phyloP scores from a whole-genome alignment of 441 rosid species.

The Adansonia madagascariensis region DNA sequence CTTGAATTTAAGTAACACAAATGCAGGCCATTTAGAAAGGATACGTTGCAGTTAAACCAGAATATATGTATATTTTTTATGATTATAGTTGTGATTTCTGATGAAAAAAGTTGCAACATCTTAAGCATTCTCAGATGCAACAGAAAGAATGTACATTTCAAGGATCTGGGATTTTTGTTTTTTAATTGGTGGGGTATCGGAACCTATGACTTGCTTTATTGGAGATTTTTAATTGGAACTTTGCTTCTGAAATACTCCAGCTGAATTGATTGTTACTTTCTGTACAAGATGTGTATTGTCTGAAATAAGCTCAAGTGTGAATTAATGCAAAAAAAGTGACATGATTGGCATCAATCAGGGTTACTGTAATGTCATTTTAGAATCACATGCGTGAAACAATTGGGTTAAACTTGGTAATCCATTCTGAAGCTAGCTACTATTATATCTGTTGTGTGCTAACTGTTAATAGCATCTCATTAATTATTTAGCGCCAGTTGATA shows the following conservation, averaged over 20 bases:
- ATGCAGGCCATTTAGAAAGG: neutral
- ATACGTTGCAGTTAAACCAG: neutral
- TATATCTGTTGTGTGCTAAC: too few species aligned
- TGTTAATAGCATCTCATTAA: too few species aligned
- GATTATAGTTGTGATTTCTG: neutral
- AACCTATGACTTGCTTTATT: neutral
- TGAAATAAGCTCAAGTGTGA: neutral
- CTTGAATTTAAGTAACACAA: neutral
- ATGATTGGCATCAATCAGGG: neutral
- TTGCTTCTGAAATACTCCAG: neutral
- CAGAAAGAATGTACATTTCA: neutral
- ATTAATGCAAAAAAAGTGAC: neutral
- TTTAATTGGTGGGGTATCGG: neutral
- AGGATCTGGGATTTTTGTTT: neutral
- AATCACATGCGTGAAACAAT: constrained; percentile 1
- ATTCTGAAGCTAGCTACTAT: too few species aligned
- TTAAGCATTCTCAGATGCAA: neutral
- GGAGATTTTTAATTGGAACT: neutral
- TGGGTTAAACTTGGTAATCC: neutral
- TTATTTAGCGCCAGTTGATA: neutral
- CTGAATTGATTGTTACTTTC: too few species aligned
- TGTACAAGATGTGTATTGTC: neutral
- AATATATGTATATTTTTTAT: neutral
- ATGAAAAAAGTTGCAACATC: neutral
- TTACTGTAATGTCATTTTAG: neutral